Evolutionary conservation across 106 monocot genomes (phyloP).

Genomic region (Cymbidium sinense): DNA sequence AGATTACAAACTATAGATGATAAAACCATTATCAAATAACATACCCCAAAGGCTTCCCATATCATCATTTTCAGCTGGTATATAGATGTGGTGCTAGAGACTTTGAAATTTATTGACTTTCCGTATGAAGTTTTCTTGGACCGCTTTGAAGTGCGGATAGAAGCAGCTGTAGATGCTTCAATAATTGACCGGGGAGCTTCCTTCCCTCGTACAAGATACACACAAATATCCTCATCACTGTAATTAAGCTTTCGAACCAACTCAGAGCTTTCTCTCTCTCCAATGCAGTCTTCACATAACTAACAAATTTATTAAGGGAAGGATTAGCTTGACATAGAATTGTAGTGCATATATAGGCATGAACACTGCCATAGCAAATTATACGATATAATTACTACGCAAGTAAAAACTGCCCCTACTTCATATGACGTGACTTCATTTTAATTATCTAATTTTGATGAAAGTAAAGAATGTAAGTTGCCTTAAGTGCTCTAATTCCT

Average conservation of each 20-base stretch:
- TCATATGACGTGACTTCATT: neutral
- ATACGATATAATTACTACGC: neutral
- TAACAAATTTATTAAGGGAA: constrained; percentile 13
- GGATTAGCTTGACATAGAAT: constrained; percentile 3
- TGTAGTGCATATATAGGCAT: neutral
- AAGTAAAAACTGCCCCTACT: neutral
- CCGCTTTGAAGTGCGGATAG: constrained; percentile 77
- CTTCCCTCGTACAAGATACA: constrained; percentile 87
- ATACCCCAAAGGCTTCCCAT: constrained; percentile 99
- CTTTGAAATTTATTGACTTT: constrained; percentile 69
- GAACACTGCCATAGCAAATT: neutral
- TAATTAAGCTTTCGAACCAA: constrained; percentile 87
- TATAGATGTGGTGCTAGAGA: constrained; percentile 76
- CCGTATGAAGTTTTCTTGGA: constrained; percentile 65
- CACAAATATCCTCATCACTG: constrained; percentile 60
- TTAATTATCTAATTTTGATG: neutral
- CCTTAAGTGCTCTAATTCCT: neutral
- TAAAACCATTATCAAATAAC: constrained; percentile 6
- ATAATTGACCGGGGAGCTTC: constrained; percentile 80
- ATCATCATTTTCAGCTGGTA: constrained; percentile 99
- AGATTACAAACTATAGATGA: neutral
- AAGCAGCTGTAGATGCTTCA: constrained; percentile 41
- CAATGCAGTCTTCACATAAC: constrained; percentile 91
- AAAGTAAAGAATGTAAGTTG: neutral
- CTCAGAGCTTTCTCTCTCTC: constrained; percentile 83